These are phyloP conservation scores for Apiospora koreana DNA, from an alignment of 2,329 filamentous ascomycete species.

Conservation along the genomic window DNA sequence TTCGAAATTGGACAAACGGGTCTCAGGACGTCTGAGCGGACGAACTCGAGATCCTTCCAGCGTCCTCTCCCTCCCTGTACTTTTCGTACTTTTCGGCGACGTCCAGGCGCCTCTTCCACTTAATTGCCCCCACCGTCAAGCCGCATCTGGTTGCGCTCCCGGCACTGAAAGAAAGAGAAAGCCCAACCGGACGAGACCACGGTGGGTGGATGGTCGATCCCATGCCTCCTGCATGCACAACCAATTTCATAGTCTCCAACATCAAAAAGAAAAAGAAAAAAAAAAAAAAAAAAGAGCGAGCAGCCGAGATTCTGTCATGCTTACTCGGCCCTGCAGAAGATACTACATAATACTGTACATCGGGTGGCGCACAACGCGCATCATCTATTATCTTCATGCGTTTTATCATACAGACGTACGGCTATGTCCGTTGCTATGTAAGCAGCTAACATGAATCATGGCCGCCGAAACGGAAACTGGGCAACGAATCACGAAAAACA, in stretches of 20 bases:
- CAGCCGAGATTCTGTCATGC: no score
- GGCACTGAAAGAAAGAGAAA: neutral
- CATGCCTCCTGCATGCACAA: neutral
- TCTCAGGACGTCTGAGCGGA: neutral
- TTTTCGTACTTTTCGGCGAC: neutral
- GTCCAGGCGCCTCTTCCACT: no score
- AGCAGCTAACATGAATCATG: neutral
- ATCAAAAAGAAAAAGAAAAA: no score
- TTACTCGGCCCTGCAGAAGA: no score
- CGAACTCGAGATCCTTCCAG: neutral
- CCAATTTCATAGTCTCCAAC: neutral
- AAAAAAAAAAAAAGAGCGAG: no score
- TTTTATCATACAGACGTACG: neutral
- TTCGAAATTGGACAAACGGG: slow-evolving; percentile 3
- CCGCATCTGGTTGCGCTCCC: neutral
- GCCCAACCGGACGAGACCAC: neutral
- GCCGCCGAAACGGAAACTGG: neutral
- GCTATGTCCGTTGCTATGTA: neutral
- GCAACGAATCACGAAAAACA: neutral
- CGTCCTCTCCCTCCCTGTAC: no score
- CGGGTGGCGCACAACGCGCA: neutral
- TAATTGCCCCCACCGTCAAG: neutral
- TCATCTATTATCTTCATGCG: neutral
- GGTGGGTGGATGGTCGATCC: neutral
- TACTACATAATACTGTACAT: neutral